Base-by-base conservation (phyloP, 257 asterid genomes). In the Paraleonurus japonicus region DNA sequence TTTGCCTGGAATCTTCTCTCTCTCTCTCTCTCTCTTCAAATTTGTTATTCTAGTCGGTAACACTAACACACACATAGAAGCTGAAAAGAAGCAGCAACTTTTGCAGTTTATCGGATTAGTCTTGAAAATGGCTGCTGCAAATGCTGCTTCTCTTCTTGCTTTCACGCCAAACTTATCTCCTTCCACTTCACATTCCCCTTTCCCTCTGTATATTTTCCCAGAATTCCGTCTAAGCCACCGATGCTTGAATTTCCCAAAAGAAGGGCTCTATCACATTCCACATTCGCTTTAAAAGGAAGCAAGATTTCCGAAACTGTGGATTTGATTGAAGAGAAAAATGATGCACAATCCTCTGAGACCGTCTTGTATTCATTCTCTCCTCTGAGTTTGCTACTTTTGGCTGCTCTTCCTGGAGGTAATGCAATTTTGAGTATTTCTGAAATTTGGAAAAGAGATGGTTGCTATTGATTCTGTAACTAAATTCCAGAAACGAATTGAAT, bases 341-440 rank as follows among this genome's bases (percentile, higher is more conserved):
- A 41, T 66, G 76, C 67, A 17, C 78, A 71, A 50, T 70, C 77
- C 28, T 73, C 69, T 26, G 88, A 81, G 72, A 87, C 83, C 28
- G 20, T 74, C 15, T 57, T 91, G 82, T 81, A 83, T 71, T 89
- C 97, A 0, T 74, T 84, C 75, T 81, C 81, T 80, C 97, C 95
- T 70, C 64, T 87, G 71, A 73, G 76, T 15, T 78, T 87, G 55
- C 75, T 91, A 28, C 67, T 84, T 71, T 61, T 83, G 28, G 90
- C 85, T 76, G 90, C 92, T 72, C 96, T 91, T 81, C 96, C 97
- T 19, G 97, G 92, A 83, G 97, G 97, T 91, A 85, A 72, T 70
- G 39, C 30, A 4, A n/a, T n/a, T n/a, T n/a, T n/a, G n/a, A n/a
- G n/a, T 68, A 51, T 63, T 28, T 47, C 47, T 4, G 23, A 17